Conservation (phyloP, 176 grass and related monocot species). For the Poa annua region DNA sequence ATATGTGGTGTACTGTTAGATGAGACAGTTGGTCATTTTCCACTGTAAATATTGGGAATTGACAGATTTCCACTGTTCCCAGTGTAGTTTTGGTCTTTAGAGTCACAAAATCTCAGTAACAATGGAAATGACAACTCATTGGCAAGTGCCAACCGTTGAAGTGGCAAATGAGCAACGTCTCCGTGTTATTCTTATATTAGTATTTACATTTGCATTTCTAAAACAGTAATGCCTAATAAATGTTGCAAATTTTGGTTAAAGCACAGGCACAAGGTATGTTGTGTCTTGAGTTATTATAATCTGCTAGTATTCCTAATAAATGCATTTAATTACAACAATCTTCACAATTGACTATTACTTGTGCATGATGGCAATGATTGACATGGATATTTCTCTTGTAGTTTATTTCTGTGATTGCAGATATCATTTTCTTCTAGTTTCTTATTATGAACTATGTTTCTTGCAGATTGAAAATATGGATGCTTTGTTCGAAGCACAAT, state of each 20-base stretch:
- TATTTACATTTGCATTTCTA: conserved; percentile 16
- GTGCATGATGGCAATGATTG: not conserved
- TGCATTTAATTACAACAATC: not conserved
- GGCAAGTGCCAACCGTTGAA: not conserved
- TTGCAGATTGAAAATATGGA: conserved; percentile 99
- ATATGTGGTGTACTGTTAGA: conserved; percentile 15
- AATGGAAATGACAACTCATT: not conserved
- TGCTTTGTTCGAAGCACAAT: conserved; percentile 96
- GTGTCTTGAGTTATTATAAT: not conserved
- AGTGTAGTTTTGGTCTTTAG: not conserved
- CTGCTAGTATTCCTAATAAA: not conserved
- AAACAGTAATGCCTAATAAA: not conserved
- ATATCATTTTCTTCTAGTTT: conserved; percentile 14
- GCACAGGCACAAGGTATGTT: not conserved
- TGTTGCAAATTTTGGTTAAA: conserved; percentile 4
- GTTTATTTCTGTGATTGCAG: conserved; percentile 5
- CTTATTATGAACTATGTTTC: conserved; percentile 40
- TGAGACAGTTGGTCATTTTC: not conserved
- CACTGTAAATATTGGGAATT: not conserved
- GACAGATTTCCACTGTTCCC: not conserved
- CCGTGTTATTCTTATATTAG: conserved; percentile 3
- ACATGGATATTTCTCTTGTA: conserved; percentile 1
- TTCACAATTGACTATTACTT: not conserved
- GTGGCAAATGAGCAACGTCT: conserved; percentile 3
- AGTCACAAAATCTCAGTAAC: not conserved